A percentile compares a stretch with the other conserved stretches of the same genome.
These are phyloP conservation scores for Penicillium lagena DNA, from an alignment of 495 filamentous ascomycete species.

Conservation along the genomic window DNA sequence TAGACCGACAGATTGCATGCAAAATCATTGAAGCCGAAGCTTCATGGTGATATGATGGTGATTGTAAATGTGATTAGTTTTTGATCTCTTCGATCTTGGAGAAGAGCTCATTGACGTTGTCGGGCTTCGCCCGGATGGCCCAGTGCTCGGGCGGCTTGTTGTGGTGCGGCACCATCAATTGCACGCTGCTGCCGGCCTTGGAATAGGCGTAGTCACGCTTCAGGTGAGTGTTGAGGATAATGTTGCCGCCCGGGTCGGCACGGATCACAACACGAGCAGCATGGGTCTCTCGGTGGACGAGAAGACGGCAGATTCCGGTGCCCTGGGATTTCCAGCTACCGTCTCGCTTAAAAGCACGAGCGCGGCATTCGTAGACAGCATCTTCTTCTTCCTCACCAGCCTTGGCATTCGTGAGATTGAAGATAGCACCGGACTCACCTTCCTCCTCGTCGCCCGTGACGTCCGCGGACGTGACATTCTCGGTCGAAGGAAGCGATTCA, in stretches of 20 bases:
- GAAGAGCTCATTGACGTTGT: constrained; percentile 39
- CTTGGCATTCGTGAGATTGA: constrained; percentile 55
- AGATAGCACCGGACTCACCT: constrained; percentile 41
- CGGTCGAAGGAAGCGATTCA: constrained; percentile 39
- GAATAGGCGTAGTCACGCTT: constrained; percentile 54
- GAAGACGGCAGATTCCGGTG: constrained; percentile 56
- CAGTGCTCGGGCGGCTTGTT: constrained; percentile 52
- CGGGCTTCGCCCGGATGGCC: constrained; percentile 56
- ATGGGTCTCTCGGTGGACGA: constrained; percentile 59
- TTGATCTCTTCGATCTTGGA: constrained; percentile 15
- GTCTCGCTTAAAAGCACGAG: constrained; percentile 52
- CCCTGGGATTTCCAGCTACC: constrained; percentile 52
- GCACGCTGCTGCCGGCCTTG: constrained; percentile 46
- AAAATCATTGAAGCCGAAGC: too few relatives aligned
- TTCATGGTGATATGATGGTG: background rate
- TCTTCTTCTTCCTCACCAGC: constrained; percentile 69
- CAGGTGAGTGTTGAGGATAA: constrained; percentile 61
- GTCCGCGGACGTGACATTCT: constrained; percentile 57
- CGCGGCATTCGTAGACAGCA: constrained; percentile 54
- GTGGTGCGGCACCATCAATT: constrained; percentile 46
- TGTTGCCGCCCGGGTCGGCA: constrained; percentile 60
- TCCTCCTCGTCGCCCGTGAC: constrained; percentile 49
- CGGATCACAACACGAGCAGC: constrained; percentile 59
- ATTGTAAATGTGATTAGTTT: constrained; percentile 6
- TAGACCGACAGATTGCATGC: too few relatives aligned